Conservation (phyloP, 345 rosid species). For the Carallia pectinifolia region DNA sequence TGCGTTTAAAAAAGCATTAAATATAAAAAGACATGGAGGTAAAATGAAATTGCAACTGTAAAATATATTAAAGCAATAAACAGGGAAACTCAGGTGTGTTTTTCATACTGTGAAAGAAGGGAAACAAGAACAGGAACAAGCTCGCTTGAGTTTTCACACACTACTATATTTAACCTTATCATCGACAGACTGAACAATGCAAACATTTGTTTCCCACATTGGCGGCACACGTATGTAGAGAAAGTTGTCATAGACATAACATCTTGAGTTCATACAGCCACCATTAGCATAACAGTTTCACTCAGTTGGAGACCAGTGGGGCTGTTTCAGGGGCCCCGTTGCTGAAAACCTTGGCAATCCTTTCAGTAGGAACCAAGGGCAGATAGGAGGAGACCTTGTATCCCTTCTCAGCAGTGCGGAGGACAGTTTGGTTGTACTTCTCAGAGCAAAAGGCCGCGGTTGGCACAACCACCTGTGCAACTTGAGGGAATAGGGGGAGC, state of each 20-base stretch:
- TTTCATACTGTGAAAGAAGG: no score
- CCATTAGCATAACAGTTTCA: not conserved
- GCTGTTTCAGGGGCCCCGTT: conserved; percentile 29
- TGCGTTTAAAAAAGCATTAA: no score
- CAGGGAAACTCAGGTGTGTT: no score
- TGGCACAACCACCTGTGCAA: conserved; percentile 70
- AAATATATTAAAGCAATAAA: no score
- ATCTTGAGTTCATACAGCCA: not conserved
- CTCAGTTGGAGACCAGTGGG: conserved; percentile 39
- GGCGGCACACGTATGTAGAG: no score
- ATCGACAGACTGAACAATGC: not conserved
- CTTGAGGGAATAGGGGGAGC: conserved; percentile 79
- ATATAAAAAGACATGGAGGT: no score
- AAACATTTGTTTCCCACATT: not conserved
- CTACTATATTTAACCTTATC: no score
- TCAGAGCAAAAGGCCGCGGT: conserved; percentile 76
- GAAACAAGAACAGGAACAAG: no score
- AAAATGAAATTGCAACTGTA: no score
- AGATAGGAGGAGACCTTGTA: conserved; percentile 66
- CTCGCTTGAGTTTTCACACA: no score
- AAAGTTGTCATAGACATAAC: not conserved
- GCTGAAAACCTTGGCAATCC: conserved; percentile 70
- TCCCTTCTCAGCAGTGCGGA: conserved; percentile 70
- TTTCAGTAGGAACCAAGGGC: conserved; percentile 84
- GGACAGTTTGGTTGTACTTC: conserved; percentile 75